phyloP scores from a whole-genome alignment of 768 basidiomycete genomes.

The Boletus sensibilis region DNA sequence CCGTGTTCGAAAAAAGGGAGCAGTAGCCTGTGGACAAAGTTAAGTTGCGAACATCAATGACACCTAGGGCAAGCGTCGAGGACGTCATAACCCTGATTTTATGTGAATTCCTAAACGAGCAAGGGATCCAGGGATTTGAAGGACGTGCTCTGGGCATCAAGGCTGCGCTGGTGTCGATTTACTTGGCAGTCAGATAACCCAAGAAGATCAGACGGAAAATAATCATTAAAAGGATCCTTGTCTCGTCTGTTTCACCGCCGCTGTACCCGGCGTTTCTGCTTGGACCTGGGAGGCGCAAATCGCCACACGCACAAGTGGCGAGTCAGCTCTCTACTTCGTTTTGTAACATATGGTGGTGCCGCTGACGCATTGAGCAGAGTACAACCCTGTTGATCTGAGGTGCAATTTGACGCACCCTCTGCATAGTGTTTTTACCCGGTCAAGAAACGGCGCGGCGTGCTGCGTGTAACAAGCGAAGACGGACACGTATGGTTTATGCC shows the following conservation, averaged over 20 bases:
- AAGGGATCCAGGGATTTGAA: slow-evolving; percentile 10
- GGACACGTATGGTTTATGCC: slow-evolving; percentile 12
- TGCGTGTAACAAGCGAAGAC: slow-evolving; percentile 19
- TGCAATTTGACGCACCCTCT: slow-evolving; percentile 17
- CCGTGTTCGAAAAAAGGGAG: slow-evolving; percentile 8
- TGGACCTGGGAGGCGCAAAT: slow-evolving; percentile 6
- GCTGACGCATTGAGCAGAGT: slow-evolving; percentile 4
- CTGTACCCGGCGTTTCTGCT: slow-evolving; percentile 9
- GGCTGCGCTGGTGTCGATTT: slow-evolving; percentile 2
- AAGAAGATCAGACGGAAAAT: slow-evolving; percentile 1
- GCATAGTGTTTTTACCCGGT: slow-evolving; percentile 1
- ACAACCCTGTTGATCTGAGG: slow-evolving; percentile 6
- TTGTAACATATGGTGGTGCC: slow-evolving; percentile 11
- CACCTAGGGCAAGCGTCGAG: slow-evolving; percentile 2
- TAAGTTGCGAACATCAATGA: slow-evolving; percentile 20
- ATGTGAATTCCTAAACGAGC: slow-evolving; percentile 13
- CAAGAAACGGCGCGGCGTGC: slow-evolving; percentile 15
- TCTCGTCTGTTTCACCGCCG: slow-evolving; percentile 6
- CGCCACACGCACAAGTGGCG: slow-evolving; percentile 14
- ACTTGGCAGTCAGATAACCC: slow-evolving; percentile 9
- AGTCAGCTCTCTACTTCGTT: slow-evolving; percentile 1
- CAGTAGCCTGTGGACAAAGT: slow-evolving; percentile 20
- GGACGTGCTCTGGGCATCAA: slow-evolving; percentile 4
- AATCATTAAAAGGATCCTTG: slow-evolving; percentile 4
- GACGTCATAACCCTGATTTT: slow-evolving; percentile 30